Conservation (phyloP, 75 land plant genomes). For the Azolla pinnata region DNA sequence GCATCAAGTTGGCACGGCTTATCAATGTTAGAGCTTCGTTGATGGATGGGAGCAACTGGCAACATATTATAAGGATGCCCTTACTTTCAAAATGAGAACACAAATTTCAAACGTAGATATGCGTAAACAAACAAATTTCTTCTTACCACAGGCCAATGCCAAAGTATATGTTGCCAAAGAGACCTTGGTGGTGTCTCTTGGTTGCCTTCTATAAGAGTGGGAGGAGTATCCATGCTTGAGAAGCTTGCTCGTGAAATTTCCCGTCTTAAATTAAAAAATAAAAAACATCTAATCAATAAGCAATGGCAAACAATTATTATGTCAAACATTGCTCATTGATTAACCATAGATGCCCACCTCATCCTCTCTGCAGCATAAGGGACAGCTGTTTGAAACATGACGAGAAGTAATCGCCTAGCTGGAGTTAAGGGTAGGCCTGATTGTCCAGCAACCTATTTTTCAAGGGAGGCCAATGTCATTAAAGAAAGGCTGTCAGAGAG, state of each 20-base stretch:
- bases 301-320: too few species aligned
- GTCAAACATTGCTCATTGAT: too few species aligned
- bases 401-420: slow-evolving; percentile 27
- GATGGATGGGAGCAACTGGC: slow-evolving; percentile 26
- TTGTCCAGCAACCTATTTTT: slow-evolving; percentile 22
- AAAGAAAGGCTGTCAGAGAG: too few species aligned
- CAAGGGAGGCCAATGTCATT: too few species aligned
- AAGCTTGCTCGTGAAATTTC: neutral
- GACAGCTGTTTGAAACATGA: slow-evolving; percentile 25
- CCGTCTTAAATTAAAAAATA: too few species aligned
- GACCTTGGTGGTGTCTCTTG: too few species aligned
- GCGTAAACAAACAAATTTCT: neutral
- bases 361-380: slow-evolving; percentile 29
- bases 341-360: too few species aligned
- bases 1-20: slow-evolving; percentile 33
- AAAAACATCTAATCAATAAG: too few species aligned
- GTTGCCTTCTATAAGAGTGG: neutral
- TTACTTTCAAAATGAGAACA: too few species aligned
- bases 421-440: slow-evolving; percentile 29
- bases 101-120: too few species aligned
- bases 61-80: neutral
- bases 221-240: too few species aligned
- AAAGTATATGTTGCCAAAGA: neutral
- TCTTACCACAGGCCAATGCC: slow-evolving; percentile 1
- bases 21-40: slow-evolving; percentile 21